Percentiles rank a stretch among this genome's conserved stretches.
These are phyloP conservation scores for Cyberlindnera mrakii DNA, from an alignment of 805 yeast species.

Conservation along the genomic window DNA sequence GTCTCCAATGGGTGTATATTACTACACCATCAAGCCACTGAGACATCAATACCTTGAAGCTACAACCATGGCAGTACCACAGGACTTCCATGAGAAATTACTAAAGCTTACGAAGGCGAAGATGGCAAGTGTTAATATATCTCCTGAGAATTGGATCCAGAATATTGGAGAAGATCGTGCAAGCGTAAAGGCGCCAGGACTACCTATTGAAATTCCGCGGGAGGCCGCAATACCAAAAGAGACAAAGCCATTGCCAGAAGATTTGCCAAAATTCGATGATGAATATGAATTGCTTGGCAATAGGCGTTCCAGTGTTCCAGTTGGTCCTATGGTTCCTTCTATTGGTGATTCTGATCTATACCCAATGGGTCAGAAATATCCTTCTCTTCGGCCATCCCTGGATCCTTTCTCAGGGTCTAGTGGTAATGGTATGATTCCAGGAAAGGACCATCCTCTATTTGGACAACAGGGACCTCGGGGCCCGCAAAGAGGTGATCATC, in stretches of 20 bases:
- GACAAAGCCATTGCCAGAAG: neutral
- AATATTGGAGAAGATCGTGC: no score
- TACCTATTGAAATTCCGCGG: no score
- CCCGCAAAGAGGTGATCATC: conserved; percentile 16
- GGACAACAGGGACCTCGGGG: conserved; percentile 1
- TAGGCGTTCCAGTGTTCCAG: neutral
- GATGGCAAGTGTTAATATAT: no score
- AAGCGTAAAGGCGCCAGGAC: no score
- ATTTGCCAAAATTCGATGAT: conserved; percentile 47
- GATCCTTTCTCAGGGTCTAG: conserved; percentile 30
- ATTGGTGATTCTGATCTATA: conserved; percentile 48
- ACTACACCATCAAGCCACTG: no score
- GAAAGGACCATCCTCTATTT: conserved; percentile 46
- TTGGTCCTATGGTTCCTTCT: conserved; percentile 18
- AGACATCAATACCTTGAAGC: no score
- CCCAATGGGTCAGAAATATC: conserved; percentile 41
- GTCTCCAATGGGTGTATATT: neutral
- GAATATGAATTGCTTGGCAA: conserved; percentile 36
- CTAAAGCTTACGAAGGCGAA: no score
- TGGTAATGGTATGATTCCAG: conserved; percentile 48
- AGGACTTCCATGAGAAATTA: no score
- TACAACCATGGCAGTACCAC: no score
- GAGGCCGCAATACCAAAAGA: neutral
- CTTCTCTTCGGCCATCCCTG: conserved; percentile 35
- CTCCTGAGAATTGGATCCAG: no score